These are phyloP conservation scores for Zygosaccharomyces bailii DNA, from an alignment of 805 yeast species.

Conservation along the genomic window DNA sequence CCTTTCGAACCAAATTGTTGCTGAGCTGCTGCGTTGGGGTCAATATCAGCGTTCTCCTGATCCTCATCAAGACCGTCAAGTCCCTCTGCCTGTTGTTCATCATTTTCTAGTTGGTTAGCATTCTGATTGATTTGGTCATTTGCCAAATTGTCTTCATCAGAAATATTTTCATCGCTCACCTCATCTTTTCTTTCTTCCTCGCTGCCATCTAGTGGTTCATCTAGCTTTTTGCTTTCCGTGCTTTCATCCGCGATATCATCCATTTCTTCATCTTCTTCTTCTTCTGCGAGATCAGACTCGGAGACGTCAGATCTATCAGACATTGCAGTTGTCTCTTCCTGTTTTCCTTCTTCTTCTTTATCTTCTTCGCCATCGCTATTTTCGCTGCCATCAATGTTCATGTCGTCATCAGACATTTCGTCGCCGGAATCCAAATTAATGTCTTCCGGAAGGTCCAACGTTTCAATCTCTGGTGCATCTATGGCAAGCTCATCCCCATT, in stretches of 20 bases:
- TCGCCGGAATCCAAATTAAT: conserved; percentile 81
- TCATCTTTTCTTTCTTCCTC: conserved; percentile 33
- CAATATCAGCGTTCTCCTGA: conserved; percentile 46
- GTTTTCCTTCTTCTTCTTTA: conserved; percentile 80
- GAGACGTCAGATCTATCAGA: conserved; percentile 40
- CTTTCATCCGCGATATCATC: conserved; percentile 35
- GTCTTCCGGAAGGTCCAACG: conserved; percentile 88
- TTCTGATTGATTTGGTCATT: conserved; percentile 31
- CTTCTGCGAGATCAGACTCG: conserved; percentile 27
- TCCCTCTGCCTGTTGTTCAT: conserved; percentile 49
- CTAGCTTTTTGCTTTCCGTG: conserved; percentile 16
- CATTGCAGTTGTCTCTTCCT: conserved; percentile 38
- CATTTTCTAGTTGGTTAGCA: conserved; percentile 37
- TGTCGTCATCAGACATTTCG: too few species aligned
- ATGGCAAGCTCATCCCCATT: conserved; percentile 68
- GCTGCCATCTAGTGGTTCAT: not conserved
- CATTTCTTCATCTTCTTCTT: conserved; percentile 32
- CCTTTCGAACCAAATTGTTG: conserved; percentile 60
- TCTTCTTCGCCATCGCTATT: conserved; percentile 41
- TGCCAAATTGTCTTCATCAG: conserved; percentile 35
- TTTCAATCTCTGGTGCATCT: conserved; percentile 77
- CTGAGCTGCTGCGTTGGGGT: conserved; percentile 56
- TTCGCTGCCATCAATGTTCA: conserved; percentile 45
- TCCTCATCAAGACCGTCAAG: conserved; percentile 49
- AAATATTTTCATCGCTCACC: conserved; percentile 28